Evolutionary conservation across 768 basidiomycete species (phyloP).

Genomic region (Antrodiella citrinella): DNA sequence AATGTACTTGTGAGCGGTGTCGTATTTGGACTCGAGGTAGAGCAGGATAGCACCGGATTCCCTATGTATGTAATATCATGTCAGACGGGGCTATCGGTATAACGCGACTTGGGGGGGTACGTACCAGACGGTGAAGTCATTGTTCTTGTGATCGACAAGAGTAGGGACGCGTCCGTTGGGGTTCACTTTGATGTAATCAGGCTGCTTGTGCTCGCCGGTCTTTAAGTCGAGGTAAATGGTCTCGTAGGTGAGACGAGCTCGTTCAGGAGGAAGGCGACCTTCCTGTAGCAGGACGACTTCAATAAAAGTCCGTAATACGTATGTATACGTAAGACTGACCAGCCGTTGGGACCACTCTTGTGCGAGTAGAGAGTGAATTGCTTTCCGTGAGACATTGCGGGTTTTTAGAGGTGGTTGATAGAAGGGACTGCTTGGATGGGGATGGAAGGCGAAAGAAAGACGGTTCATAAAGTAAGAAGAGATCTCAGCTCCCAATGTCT

Average conservation of each 20-base stretch:
- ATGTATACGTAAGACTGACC: constrained; percentile 8
- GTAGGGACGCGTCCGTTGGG: constrained; percentile 31
- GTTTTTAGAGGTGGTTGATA: too few species aligned
- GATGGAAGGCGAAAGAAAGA: too few species aligned
- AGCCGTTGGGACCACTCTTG: constrained; percentile 14
- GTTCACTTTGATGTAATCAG: constrained; percentile 20
- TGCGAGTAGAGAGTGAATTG: constrained; percentile 20
- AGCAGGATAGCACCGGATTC: constrained; percentile 30
- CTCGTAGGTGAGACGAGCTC: constrained; percentile 22
- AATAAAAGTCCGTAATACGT: not conserved
- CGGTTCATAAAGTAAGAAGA: too few species aligned
- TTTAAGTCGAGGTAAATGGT: constrained; percentile 19
- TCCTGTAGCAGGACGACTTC: constrained; percentile 8
- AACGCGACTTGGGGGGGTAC: not conserved
- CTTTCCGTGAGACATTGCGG: constrained; percentile 19
- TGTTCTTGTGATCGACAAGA: constrained; percentile 24
- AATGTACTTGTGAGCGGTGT: constrained; percentile 26
- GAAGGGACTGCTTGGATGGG: too few species aligned
- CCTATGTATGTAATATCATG: not conserved
- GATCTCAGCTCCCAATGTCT: too few species aligned
- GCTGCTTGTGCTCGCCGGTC: constrained; percentile 19
- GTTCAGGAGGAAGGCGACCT: constrained; percentile 19
- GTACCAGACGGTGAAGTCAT: constrained; percentile 24
- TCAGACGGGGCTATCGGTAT: not conserved
- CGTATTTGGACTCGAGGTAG: constrained; percentile 32